These are phyloP conservation scores for Erucastrum elatum DNA, from an alignment of 345 rosid genomes.

Conservation along the genomic window DNA sequence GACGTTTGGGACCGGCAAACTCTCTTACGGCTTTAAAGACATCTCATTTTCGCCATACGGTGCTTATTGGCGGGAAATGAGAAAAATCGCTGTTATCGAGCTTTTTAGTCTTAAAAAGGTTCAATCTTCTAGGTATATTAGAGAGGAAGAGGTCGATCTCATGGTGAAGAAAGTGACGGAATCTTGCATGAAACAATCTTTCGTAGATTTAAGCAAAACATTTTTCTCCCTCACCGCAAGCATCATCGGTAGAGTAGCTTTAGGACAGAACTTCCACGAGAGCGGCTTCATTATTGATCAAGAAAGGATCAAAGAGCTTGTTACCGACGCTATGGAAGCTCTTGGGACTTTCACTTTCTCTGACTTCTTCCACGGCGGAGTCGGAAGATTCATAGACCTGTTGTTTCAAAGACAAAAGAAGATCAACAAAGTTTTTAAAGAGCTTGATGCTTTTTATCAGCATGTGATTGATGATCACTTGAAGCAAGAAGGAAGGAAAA, in stretches of 20 bases:
- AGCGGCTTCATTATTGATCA: slow-evolving; percentile 25
- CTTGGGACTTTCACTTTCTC: slow-evolving; percentile 40
- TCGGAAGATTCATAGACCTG: slow-evolving; percentile 45
- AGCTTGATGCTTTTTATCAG: slow-evolving; percentile 47
- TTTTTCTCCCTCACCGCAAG: slow-evolving; percentile 36
- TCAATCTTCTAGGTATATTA: slow-evolving; percentile 32
- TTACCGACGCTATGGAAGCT: slow-evolving; percentile 39
- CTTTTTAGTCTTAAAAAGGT: slow-evolving; percentile 44
- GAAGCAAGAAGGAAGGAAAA: slow-evolving; percentile 29
- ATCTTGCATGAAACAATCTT: slow-evolving; percentile 8
- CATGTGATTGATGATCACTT: slow-evolving; percentile 53
- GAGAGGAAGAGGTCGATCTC: slow-evolving; percentile 45
- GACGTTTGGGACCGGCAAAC: slow-evolving; percentile 25
- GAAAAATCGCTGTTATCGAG: slow-evolving; percentile 42
- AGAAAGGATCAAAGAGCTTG: slow-evolving; percentile 33
- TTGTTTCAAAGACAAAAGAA: slow-evolving; percentile 34
- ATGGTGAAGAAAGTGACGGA: slow-evolving; percentile 27
- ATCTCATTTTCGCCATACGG: slow-evolving; percentile 45
- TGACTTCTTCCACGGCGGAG: slow-evolving; percentile 46
- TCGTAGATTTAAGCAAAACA: slow-evolving; percentile 33
- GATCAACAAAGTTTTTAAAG: slow-evolving; percentile 39
- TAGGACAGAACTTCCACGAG: slow-evolving; percentile 45
- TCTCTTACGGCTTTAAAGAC: slow-evolving; percentile 50
- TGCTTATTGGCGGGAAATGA: slow-evolving; percentile 47
- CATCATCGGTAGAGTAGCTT: slow-evolving; percentile 45